Evolutionary conservation across 139 green algal species (phyloP).

Genomic region (Chlamydomonas sp.): DNA sequence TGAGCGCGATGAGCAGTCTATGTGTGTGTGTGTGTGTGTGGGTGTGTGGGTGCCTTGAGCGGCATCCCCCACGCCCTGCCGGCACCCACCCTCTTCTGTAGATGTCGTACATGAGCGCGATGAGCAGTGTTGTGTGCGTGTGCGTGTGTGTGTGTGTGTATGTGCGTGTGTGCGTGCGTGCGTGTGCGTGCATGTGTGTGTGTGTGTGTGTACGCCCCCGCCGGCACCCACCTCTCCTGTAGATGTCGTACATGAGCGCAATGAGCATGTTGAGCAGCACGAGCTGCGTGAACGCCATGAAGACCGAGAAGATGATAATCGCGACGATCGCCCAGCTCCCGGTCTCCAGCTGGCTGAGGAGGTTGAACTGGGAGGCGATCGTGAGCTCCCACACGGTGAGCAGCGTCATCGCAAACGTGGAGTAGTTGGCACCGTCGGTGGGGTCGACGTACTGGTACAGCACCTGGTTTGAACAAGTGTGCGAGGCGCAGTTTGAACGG

Average conservation of each 20-base stretch:
- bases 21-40: no score
- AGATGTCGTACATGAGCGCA: constrained; percentile 39
- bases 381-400: constrained; percentile 27
- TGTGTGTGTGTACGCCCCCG: no score
- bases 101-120: constrained; percentile 21
- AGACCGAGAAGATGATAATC: constrained; percentile 39
- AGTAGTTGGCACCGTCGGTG: constrained; percentile 8
- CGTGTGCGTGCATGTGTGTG: no score
- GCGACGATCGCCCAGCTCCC: constrained; percentile 17
- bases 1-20: constrained; percentile 2
- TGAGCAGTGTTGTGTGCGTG: no score
- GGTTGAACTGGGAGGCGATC: constrained; percentile 20
- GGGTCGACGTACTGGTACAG: constrained; percentile 23
- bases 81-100: constrained; percentile 22
- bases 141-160: no score
- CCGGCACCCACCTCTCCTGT: constrained; percentile 18
- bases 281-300: constrained; percentile 37
- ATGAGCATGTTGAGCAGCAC: constrained; percentile 49
- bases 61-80: no score
- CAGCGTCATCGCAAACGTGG: constrained; percentile 21
- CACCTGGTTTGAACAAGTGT: no score
- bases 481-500: no score
- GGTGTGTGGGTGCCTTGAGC: no score
- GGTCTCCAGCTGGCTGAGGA: neutral
- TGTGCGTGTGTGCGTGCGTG: no score